Conservation (phyloP, 306 rosid species). For the Dalbergia cultrata region DNA sequence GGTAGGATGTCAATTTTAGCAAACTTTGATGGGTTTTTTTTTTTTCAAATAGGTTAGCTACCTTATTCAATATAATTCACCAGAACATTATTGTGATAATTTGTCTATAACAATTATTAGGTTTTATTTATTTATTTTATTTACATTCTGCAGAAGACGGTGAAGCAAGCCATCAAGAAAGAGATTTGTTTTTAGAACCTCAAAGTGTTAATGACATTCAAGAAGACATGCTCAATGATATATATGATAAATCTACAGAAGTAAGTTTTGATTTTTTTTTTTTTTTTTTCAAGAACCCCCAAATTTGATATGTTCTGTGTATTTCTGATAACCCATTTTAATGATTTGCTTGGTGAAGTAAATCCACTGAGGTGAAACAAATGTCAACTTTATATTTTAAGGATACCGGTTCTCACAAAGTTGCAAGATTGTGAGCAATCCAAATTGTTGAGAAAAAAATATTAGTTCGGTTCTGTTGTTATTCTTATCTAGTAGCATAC, state of each 20-base stretch:
- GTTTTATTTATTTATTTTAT: conserved; percentile 34
- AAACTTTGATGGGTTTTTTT: conserved; percentile 12
- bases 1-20: conserved; percentile 13
- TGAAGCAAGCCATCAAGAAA: conserved; percentile 52
- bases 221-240: conserved; percentile 71
- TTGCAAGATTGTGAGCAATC: neutral
- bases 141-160: conserved; percentile 56
- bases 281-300: no score
- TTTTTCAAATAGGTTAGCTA: conserved; percentile 6
- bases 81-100: conserved; percentile 4
- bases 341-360: conserved; percentile 21
- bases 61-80: neutral
- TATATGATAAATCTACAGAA: conserved; percentile 62
- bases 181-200: conserved; percentile 55
- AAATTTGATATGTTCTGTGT: conserved; percentile 3
- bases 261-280: conserved; percentile 55
- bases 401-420: conserved; percentile 15
- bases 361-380: conserved; percentile 15
- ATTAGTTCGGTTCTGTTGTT: conserved; percentile 1
- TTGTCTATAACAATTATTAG: conserved; percentile 4
- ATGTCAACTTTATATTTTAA: neutral
- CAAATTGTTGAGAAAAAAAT: neutral
- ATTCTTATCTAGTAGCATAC: neutral
- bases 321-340: conserved; percentile 23
- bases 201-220: conserved; percentile 57